These are phyloP conservation scores for Senecio squalidus DNA, from an alignment of 140 eudicot genomes.

Conservation along the genomic window DNA sequence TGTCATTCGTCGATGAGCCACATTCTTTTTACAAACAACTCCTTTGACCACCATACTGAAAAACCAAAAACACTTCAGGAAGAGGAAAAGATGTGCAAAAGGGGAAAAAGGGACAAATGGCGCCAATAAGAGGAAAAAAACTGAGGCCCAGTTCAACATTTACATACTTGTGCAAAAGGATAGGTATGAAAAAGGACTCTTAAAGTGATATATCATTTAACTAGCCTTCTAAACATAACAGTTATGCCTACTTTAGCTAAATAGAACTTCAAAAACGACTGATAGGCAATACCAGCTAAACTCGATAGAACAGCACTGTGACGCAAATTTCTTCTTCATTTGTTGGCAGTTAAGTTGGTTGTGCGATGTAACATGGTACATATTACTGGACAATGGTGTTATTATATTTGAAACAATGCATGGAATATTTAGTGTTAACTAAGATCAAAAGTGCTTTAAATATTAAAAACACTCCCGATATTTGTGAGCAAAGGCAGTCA, in stretches of 20 bases:
- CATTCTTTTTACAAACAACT: constrained; percentile 91
- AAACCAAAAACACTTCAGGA: constrained; percentile 14
- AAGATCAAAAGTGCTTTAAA: not conserved
- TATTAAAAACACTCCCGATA: too few species aligned
- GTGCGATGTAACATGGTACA: not conserved
- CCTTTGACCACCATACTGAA: constrained; percentile 79
- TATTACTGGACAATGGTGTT: not conserved
- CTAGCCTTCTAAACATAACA: too few species aligned
- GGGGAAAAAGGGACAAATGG: not conserved
- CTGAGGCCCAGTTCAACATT: not conserved
- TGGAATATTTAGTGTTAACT: not conserved
- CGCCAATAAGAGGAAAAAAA: not conserved
- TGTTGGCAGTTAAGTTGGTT: not conserved
- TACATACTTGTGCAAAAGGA: not conserved
- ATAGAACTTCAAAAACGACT: too few species aligned
- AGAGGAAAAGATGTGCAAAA: not conserved
- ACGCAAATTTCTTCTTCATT: not conserved
- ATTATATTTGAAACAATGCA: not conserved
- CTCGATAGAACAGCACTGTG: too few species aligned
- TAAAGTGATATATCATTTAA: too few species aligned
- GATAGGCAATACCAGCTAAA: too few species aligned
- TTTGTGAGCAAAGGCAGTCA: too few species aligned
- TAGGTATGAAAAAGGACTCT: not conserved
- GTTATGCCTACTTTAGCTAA: too few species aligned
- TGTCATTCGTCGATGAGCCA: constrained; percentile 90